Conservation (phyloP, 148 eudicot genomes). For the Hydrangea macrophylla region DNA sequence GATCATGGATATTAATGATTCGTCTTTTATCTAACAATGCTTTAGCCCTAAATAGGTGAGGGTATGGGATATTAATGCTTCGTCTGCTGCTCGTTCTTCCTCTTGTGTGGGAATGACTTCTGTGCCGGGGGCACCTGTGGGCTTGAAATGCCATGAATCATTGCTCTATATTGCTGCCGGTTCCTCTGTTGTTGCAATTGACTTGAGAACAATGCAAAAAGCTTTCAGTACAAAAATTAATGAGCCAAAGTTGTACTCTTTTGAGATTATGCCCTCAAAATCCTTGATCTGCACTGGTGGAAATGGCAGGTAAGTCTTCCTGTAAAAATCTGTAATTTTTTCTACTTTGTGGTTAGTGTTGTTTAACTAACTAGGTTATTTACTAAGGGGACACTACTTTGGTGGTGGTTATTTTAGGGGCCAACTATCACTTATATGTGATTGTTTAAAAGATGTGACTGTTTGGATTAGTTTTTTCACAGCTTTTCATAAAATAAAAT, state of each 20-base stretch:
- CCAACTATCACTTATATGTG: too few species aligned
- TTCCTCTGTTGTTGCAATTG: conserved; percentile 52
- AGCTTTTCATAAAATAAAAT: too few species aligned
- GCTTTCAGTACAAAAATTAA: conserved; percentile 37
- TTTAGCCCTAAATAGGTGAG: conserved; percentile 37
- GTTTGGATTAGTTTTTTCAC: too few species aligned
- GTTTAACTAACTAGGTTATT: not conserved
- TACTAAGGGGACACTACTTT: not conserved
- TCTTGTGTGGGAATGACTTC: conserved; percentile 62
- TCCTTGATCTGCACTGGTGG: conserved; percentile 65
- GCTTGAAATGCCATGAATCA: conserved; percentile 69
- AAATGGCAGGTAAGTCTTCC: conserved; percentile 37
- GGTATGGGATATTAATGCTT: conserved; percentile 65
- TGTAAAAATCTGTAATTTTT: not conserved
- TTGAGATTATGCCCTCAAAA: conserved; percentile 64
- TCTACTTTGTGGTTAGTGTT: not conserved
- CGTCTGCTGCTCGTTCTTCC: conserved; percentile 57
- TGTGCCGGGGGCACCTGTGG: conserved; percentile 50
- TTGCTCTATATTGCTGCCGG: conserved; percentile 66
- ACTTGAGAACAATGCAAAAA: conserved; percentile 65
- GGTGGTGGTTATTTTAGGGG: not conserved
- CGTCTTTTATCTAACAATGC: not conserved
- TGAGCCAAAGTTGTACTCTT: conserved; percentile 40
- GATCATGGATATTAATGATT: not conserved
- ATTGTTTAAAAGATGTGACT: too few species aligned